These are phyloP conservation scores for Bryoglossum gracile DNA, from an alignment of 495 filamentous ascomycete genomes.

Conservation along the genomic window DNA sequence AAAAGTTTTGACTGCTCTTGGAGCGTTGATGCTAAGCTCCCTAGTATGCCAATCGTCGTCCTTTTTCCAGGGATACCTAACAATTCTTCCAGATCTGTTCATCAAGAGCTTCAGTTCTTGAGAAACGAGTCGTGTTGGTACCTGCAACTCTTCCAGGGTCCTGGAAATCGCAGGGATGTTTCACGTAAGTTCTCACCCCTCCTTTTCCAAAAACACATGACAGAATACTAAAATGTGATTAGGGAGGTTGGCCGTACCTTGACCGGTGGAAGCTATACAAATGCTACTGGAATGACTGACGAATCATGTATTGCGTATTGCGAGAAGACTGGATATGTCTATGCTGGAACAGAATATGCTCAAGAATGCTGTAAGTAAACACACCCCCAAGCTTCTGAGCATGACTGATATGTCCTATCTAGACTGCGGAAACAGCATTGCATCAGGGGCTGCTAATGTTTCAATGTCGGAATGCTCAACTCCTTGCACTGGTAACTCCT, in stretches of 20 bases:
- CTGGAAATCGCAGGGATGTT: conserved; percentile 18
- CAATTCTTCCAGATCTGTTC: conserved; percentile 7
- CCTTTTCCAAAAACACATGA: background rate
- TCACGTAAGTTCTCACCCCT: conserved; percentile 3
- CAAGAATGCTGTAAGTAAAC: conserved; percentile 17
- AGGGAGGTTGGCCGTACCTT: conserved; percentile 14
- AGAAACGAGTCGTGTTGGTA: background rate
- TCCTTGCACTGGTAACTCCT: conserved; percentile 18
- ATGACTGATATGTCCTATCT: background rate
- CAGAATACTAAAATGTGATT: background rate
- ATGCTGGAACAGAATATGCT: conserved; percentile 35
- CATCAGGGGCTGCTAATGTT: background rate
- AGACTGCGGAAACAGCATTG: conserved; percentile 9
- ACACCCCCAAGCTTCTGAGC: too few relatives aligned
- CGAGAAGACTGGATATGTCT: conserved; percentile 26
- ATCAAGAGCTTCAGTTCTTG: conserved; percentile 2
- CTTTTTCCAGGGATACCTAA: background rate
- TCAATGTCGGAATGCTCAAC: background rate
- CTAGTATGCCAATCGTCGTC: background rate
- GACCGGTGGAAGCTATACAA: conserved; percentile 3
- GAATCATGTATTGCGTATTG: conserved; percentile 36
- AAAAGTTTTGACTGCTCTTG: background rate
- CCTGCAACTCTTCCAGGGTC: conserved; percentile 11
- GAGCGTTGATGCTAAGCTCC: background rate
- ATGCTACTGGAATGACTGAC: conserved; percentile 31